Percentiles rank a stretch among this genome's conserved stretches.
Conservation (phyloP, 306 rosid genomes). For the Quercus aquifolioides region DNA sequence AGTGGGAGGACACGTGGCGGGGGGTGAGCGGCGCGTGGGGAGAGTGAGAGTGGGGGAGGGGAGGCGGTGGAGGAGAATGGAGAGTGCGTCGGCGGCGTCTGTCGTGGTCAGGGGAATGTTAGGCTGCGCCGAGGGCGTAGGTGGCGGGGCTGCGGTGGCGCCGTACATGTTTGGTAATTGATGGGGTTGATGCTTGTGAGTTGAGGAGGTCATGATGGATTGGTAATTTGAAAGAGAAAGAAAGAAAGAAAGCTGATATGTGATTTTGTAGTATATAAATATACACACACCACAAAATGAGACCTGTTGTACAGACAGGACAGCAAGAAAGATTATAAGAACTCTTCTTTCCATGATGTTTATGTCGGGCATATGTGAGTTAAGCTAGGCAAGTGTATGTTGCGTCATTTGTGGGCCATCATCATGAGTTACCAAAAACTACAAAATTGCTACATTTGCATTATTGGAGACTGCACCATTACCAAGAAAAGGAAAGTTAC, state of each 20-base stretch:
- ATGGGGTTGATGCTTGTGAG: slow-evolving; percentile 42
- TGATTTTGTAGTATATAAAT: neutral
- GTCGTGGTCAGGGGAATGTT: slow-evolving; percentile 34
- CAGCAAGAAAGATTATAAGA: too few species aligned
- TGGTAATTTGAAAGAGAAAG: neutral
- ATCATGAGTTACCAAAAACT: too few species aligned
- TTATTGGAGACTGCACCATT: too few species aligned
- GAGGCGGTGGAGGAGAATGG: slow-evolving; percentile 68
- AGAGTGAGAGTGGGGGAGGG: slow-evolving; percentile 80
- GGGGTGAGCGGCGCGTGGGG: slow-evolving; percentile 47
- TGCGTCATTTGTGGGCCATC: too few species aligned
- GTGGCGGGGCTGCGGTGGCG: slow-evolving; percentile 90
- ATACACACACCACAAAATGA: too few species aligned
- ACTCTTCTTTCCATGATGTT: too few species aligned
- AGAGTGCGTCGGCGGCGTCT: slow-evolving; percentile 64
- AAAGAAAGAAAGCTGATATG: neutral
- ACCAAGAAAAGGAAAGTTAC: too few species aligned
- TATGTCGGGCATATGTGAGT: too few species aligned
- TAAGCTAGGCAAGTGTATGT: too few species aligned
- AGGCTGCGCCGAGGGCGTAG: slow-evolving; percentile 59
- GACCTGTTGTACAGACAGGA: too few species aligned
- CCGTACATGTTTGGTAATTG: slow-evolving; percentile 33
- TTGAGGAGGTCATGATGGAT: slow-evolving; percentile 53
- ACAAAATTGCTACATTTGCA: too few species aligned
- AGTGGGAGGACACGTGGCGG: slow-evolving; percentile 46